Base-by-base conservation (phyloP, 31 red algal species). In the Asparagopsis taxiformis region DNA sequence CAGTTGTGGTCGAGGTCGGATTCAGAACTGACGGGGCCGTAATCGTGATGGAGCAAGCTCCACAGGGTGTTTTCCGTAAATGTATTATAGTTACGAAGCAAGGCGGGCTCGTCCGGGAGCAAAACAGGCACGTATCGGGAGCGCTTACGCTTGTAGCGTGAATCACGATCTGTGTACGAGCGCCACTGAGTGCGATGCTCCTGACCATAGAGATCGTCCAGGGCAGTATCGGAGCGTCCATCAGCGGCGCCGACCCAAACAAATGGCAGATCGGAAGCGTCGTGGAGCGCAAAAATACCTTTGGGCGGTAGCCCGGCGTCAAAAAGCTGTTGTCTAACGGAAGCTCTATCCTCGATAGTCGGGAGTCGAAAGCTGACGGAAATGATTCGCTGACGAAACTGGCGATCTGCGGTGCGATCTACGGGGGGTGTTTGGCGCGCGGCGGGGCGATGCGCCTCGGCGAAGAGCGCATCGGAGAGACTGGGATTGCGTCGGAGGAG, bases 41-140 rank as follows among this genome's bases (percentile, higher is more conserved):
- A 97, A 48, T 97, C 88, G 56, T 97, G 90, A 32, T 97, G 93
- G 31, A 97, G 57, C 51, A 97, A 59, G 13, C 62, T 46, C 93
- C 93, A 97, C 5, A 97, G 50, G 36, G 77, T 79, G 31, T 82
- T 46, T 36, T 91, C 75, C 28, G 77, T 73, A 75, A 91, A 97
- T 10, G 64, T 55, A 17, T 76, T n/a, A 46, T 55, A 94, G 34
- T 48, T 55, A 1, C 44, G 37, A 22, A 75, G 39, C 20, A 92
- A 25, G n/a, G 59, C 70, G 0, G 75, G 74, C 26, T 78, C 74
- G 19, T 55, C 65, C 0, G 85, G 85, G 0, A 89, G 65, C 3
- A 58, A 32, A 0, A 89, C 85, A 19, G 73, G 63, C 13, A 79
- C 74, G 58, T 69, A 66, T 9, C 41, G 75, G 58, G 62, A 59